Evolutionary conservation across 1,284 basidiomycete species (phyloP).

Genomic region (Boletus sp.): DNA sequence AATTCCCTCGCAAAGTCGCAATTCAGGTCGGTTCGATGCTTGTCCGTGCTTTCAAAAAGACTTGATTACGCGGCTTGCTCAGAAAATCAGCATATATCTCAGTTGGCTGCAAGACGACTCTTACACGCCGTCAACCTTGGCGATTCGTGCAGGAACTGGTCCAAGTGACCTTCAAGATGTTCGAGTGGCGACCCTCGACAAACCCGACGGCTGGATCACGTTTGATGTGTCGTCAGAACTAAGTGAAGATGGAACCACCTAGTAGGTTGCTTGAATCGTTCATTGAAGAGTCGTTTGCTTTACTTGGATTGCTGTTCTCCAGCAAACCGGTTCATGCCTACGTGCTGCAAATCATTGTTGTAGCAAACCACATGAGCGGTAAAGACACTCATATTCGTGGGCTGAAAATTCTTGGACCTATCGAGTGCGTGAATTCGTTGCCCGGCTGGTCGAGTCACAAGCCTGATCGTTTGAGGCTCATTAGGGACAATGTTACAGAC

Average conservation of each 20-base stretch:
- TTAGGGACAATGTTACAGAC: constrained; percentile 44
- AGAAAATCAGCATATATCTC: constrained; percentile 92
- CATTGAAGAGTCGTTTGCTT: background rate
- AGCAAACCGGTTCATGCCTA: constrained; percentile 88
- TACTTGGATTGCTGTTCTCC: constrained; percentile 4
- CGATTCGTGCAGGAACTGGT: constrained; percentile 89
- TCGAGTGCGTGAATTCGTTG: constrained; percentile 53
- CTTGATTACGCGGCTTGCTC: background rate
- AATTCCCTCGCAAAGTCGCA: constrained; percentile 87
- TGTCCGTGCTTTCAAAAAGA: background rate
- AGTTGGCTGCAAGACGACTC: constrained; percentile 90
- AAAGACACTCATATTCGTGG: constrained; percentile 98
- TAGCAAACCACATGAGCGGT: constrained; percentile 95
- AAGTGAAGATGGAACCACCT: constrained; percentile 70
- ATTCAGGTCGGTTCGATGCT: constrained; percentile 60
- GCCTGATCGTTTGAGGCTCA: background rate
- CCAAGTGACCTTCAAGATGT: constrained; percentile 91
- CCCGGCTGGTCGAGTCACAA: background rate
- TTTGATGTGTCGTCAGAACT: constrained; percentile 82
- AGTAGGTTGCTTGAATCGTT: constrained; percentile 39
- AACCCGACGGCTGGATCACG: constrained; percentile 94
- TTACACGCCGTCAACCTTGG: constrained; percentile 91
- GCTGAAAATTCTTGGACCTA: constrained; percentile 79
- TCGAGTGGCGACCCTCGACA: constrained; percentile 77
- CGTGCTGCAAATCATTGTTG: constrained; percentile 85